Evolutionary conservation across 306 rosid genomes (phyloP).

Genomic region (Trichosanthes truncata): DNA sequence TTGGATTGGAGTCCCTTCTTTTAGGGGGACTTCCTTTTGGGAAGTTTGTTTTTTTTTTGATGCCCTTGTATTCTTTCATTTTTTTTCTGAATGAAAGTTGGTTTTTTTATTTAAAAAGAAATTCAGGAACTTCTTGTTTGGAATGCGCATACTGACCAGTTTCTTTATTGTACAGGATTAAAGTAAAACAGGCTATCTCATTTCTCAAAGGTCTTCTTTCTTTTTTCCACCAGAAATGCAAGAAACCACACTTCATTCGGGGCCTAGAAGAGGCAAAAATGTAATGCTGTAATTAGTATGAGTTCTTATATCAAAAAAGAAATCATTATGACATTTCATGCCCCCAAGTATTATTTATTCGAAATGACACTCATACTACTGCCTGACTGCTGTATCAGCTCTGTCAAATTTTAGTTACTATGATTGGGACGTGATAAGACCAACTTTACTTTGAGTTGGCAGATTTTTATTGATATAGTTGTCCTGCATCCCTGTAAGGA

Average conservation of each 20-base stretch:
- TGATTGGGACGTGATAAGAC: neutral
- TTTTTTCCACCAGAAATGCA: slow-evolving; percentile 83
- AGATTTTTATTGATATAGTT: neutral
- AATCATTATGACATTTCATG: neutral
- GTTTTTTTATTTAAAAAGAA: neutral
- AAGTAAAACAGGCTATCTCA: slow-evolving; percentile 70
- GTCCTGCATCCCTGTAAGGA: neutral
- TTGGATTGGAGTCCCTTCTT: no score
- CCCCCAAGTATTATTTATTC: neutral
- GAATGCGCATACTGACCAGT: neutral
- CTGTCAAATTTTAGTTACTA: neutral
- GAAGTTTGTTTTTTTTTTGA: no score
- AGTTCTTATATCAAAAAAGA: slow-evolving; percentile 1
- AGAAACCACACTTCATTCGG: slow-evolving; percentile 56
- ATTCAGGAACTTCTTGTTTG: neutral
- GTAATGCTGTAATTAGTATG: slow-evolving; percentile 21
- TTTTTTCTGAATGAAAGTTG: no score
- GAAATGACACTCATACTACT: neutral
- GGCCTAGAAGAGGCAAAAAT: slow-evolving; percentile 95
- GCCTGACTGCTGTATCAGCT: neutral
- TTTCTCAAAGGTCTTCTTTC: slow-evolving; percentile 86
- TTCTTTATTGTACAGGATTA: slow-evolving; percentile 40
- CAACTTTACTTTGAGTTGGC: neutral
- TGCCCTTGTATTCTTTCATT: no score
- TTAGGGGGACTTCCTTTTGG: no score